Base-by-base conservation (phyloP, 371 early-diverging fungal species). In the Nematocida sp. region DNA sequence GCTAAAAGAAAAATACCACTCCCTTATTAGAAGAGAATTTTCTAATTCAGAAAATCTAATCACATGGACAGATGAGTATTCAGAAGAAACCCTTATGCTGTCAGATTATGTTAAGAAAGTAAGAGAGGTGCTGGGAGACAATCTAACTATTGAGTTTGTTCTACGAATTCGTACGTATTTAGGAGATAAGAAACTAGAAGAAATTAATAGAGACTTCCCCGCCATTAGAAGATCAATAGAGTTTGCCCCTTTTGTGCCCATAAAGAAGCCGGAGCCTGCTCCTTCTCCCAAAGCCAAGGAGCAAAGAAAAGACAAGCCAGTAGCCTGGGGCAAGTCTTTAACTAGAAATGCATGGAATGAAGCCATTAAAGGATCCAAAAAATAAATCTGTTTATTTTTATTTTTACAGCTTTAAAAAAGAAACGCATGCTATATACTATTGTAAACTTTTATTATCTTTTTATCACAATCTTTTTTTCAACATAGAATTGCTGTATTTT, bases 401-500 rank as follows among this genome's bases (percentile, higher is more conserved):
- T n/a, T n/a, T n/a, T n/a, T n/a, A n/a, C n/a, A n/a, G n/a, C n/a
- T n/a, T n/a, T n/a, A n/a, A n/a, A n/a, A n/a, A n/a, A n/a, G n/a
- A n/a, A n/a, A n/a, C n/a, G n/a, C n/a, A n/a, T n/a, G n/a, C n/a
- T n/a, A n/a, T n/a, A n/a, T n/a, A n/a, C n/a, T n/a, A n/a, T n/a
- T n/a, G n/a, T n/a, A n/a, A n/a, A n/a, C n/a, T n/a, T n/a, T n/a
- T n/a, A n/a, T n/a, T 56, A 55, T 25, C 40, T 66, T 36, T 54
- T 55, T 1, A 57, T 77, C 38, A 77, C 77, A 53, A 81, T 81
- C 63, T 79, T 81, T 40, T 79, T 77, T 40, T 61, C 54, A 39
- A 79, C 33, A 64, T 79, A 81, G 54, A 81, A 81, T 16, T 79
- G 42, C 48, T 79, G 79, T 53, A 79, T 65, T 35, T 76, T 78